A percentile compares a stretch with the other conserved stretches of the same genome.
These are phyloP conservation scores for Tricholoma furcatifolium DNA, from an alignment of 768 basidiomycete species.

Conservation along the genomic window DNA sequence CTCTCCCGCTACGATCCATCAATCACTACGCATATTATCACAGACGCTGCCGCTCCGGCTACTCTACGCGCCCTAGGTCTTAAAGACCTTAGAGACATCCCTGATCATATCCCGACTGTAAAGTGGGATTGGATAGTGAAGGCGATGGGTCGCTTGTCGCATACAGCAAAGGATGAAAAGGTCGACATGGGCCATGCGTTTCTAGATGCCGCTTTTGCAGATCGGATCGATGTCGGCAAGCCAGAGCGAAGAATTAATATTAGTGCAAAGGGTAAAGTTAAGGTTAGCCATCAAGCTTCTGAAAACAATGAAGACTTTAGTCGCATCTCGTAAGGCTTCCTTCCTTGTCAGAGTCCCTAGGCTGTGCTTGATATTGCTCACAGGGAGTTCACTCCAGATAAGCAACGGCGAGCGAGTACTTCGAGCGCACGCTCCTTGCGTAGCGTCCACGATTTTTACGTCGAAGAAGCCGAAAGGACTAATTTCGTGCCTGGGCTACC, in stretches of 20 bases:
- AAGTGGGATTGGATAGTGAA: slow-evolving; percentile 61
- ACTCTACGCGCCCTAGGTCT: slow-evolving; percentile 46
- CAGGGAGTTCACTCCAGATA: slow-evolving; percentile 38
- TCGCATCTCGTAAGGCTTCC: slow-evolving; percentile 43
- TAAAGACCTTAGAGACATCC: slow-evolving; percentile 53
- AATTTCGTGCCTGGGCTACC: slow-evolving; percentile 6
- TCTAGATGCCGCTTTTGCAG: slow-evolving; percentile 44
- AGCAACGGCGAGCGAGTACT: slow-evolving; percentile 6
- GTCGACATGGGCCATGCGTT: slow-evolving; percentile 37
- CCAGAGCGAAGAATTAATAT: slow-evolving; percentile 15
- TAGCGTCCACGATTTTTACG: slow-evolving; percentile 17
- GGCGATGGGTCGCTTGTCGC: slow-evolving; percentile 28
- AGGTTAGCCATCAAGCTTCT: not conserved
- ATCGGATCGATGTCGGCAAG: slow-evolving; percentile 47
- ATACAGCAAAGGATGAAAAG: slow-evolving; percentile 26
- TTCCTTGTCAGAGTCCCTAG: not conserved
- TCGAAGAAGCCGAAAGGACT: slow-evolving; percentile 16
- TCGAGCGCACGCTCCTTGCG: not conserved
- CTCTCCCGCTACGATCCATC: slow-evolving; percentile 55
- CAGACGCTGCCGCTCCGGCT: slow-evolving; percentile 33
- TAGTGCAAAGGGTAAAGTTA: slow-evolving; percentile 27
- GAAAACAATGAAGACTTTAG: slow-evolving; percentile 33
- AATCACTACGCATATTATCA: slow-evolving; percentile 67
- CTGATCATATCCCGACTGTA: slow-evolving; percentile 62
- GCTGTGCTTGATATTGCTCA: not conserved